Evolutionary conservation across 805 yeast species (phyloP).

Genomic region (Yamadazyma akitaensis): DNA sequence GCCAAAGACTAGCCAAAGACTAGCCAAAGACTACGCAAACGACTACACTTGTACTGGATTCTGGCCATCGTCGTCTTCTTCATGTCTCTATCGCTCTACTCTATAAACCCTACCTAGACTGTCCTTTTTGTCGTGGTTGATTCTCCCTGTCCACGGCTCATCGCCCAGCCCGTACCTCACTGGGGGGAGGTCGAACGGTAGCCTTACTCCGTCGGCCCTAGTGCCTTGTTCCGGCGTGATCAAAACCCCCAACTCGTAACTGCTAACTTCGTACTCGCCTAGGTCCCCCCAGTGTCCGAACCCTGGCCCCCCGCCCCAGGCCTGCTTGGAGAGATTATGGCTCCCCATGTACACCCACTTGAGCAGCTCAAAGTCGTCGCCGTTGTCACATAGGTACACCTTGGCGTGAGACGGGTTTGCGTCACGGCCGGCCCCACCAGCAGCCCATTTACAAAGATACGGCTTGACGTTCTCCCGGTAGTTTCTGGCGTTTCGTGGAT

Average conservation of each 20-base stretch:
- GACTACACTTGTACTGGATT: no score
- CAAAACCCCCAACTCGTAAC: constrained; percentile 40
- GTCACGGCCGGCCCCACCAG: constrained; percentile 29
- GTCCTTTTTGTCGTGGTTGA: constrained; percentile 21
- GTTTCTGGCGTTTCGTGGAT: constrained; percentile 6
- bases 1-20: no score
- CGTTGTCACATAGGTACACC: constrained; percentile 54
- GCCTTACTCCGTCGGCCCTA: constrained; percentile 39
- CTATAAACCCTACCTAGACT: constrained; percentile 20
- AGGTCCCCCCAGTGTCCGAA: constrained; percentile 16
- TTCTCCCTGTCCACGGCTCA: constrained; percentile 46
- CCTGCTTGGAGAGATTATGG: constrained; percentile 71
- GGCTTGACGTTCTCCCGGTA: constrained; percentile 39
- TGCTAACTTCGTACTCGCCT: constrained; percentile 25
- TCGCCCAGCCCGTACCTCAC: constrained; percentile 36
- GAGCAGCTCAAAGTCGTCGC: constrained; percentile 46
- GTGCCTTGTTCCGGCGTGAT: constrained; percentile 16
- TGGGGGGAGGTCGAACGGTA: constrained; percentile 58
- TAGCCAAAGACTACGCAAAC: no score
- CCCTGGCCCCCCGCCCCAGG: constrained; percentile 61
- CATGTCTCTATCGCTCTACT: background rate
- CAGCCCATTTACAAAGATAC: constrained; percentile 46
- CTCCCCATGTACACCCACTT: constrained; percentile 74
- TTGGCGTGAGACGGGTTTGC: constrained; percentile 64
- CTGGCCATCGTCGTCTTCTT: no score